Base-by-base conservation (phyloP, 139 green algal species). In the Chlorella sp. region DNA sequence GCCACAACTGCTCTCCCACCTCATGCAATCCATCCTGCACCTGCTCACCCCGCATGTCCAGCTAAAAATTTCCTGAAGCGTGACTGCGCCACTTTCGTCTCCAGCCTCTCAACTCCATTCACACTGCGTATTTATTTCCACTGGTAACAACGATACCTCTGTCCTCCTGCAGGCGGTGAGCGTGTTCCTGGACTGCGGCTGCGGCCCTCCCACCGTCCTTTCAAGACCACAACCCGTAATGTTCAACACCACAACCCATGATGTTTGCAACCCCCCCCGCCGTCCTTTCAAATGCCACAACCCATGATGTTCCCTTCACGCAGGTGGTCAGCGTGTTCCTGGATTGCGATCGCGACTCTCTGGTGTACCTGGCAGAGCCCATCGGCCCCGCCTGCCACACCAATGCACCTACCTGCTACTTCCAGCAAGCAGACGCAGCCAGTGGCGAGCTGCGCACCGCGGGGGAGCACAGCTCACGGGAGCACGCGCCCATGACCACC, bases 261-360 rank as follows among this genome's bases (percentile, higher is more conserved):
- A 3, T 0, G 11, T 30, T 83, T n/a, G n/a, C n/a, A n/a, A n/a
- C n/a, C n/a, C n/a, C n/a, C n/a, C n/a, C n/a, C n/a, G n/a, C n/a
- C n/a, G n/a, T n/a, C n/a, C n/a, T n/a, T n/a, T n/a, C n/a, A n/a
- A n/a, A n/a, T n/a, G n/a, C n/a, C n/a, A 34, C 42, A 28, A 30
- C 12, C 9, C 42, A 28, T 39, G 19, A 3, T 0, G 11, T 30
- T 83, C 37, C 19, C 61, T 78, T 66, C 40, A 28, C 40, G 28
- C 88, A 88, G 81, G 89, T 92, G 39, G 39, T 83, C 4, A 85
- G 86, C 28, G 86, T 98, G 24, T 93, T 95, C 84, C 28, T 95
- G 39, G 98, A 99, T 92, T 99, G 98, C 90, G 98, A 99, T 86
- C 88, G 90, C 34, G 98, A 99, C 92, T 98, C 96, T 5, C 91